Base-by-base conservation (phyloP, 1,139 yeast species). In the Pichia sp. region DNA sequence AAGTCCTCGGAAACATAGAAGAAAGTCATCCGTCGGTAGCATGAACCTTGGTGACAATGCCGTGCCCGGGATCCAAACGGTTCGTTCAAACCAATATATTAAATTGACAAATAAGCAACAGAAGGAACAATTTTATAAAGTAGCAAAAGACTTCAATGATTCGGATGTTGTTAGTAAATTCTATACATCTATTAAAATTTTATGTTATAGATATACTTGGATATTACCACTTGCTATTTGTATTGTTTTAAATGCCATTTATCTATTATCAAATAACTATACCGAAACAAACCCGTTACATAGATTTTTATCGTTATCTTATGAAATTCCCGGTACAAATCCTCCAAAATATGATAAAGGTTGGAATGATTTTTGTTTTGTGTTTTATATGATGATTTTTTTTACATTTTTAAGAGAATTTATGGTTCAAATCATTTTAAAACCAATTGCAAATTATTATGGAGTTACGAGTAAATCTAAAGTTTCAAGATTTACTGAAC, bases 331-430 rank as follows among this genome's bases (percentile, higher is more conserved):
- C 36, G 80, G 78, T 13, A 72, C 82, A 13, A 74, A 76, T 65
- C 55, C 70, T 60, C 51, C 59, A 36, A 50, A 70, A 63, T 93
- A 91, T 66, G 97, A 88, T 42, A 93, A 95, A 69, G 99, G 99
- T 54, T 74, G 67, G 47, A 82, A 84, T 61, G 99, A 93, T 69
- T 79, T 90, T 58, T 77, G 77, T 44, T 93, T 91, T 73, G 89
- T 91, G 27, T 75, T 75, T 41, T 90, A 80, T 67, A 85, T 87
- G 70, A 87, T 93, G 74, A 70, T 93, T 45, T 84, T 90, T 61
- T 91, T 93, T 76, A 87, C 96, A 0, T 93, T 93, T 66, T 75
- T 83, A 60, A 81, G 99, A 62, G 99, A 93, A 69, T 91, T 93
- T 66, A 68, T 82, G 61, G 91, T 93, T 98, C 91, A 91, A 65